These are phyloP conservation scores for Rhexocercosporidium sp. DNA, from an alignment of 2,329 filamentous ascomycete genomes.

Conservation along the genomic window DNA sequence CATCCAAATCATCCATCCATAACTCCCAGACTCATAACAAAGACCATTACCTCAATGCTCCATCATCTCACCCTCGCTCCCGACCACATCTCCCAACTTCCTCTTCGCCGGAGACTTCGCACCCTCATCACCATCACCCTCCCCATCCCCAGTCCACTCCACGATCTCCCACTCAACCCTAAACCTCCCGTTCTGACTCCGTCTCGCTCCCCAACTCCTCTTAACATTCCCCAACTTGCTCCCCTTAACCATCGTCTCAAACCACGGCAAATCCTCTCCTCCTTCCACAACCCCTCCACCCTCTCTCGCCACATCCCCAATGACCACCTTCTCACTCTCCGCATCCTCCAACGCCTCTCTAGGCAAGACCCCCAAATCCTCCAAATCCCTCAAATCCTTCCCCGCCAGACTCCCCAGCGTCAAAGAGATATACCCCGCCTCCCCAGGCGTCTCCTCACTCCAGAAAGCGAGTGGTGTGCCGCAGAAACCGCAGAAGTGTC, in stretches of 20 bases:
- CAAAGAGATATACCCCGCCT: slow-evolving; percentile 80
- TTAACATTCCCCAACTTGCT: slow-evolving; percentile 73
- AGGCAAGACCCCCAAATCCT: slow-evolving; percentile 76
- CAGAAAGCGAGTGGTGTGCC: slow-evolving; percentile 85
- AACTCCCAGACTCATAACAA: not conserved
- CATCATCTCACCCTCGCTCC: slow-evolving; percentile 23
- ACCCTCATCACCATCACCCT: slow-evolving; percentile 47
- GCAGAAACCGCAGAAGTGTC: slow-evolving; percentile 91
- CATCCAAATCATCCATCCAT: not conserved
- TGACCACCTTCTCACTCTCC: slow-evolving; percentile 36
- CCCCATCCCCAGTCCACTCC: slow-evolving; percentile 66
- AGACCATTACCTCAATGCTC: slow-evolving; percentile 16
- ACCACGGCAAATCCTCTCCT: slow-evolving; percentile 71
- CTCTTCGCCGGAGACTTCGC: slow-evolving; percentile 54
- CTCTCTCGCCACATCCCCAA: slow-evolving; percentile 30
- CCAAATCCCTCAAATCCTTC: slow-evolving; percentile 73
- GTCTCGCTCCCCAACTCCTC: slow-evolving; percentile 59
- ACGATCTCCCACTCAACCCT: slow-evolving; percentile 83
- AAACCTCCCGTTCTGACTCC: slow-evolving; percentile 65
- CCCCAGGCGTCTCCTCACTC: slow-evolving; percentile 72
- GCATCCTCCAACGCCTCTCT: slow-evolving; percentile 47
- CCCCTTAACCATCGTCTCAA: slow-evolving; percentile 79
- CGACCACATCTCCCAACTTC: slow-evolving; percentile 51
- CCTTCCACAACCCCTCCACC: slow-evolving; percentile 29
- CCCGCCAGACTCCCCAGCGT: slow-evolving; percentile 78